Evolutionary conservation across 495 filamentous ascomycete genomes (phyloP), one percentile per base, ranked within the genome.

Genomic region (Aspergillus incahuasiensis): DNA sequence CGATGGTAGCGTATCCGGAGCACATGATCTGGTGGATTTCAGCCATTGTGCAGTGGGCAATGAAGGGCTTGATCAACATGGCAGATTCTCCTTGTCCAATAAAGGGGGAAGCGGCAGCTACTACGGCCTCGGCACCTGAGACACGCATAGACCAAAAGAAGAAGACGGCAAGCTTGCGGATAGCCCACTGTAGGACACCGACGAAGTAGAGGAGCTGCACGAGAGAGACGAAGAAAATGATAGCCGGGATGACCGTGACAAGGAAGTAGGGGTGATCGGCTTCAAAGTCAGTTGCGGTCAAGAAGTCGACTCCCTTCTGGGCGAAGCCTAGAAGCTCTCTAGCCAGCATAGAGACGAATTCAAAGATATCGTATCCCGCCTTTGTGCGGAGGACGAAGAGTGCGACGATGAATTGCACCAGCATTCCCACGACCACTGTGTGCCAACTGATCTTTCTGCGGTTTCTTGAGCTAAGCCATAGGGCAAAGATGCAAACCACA

Each of bases 81-180:
- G 89, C 91, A 7, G 88, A 91, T 76, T 96, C 91, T 58, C 91
- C 91, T 73, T 94, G 91, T 28, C 91, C 91, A 60, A 96, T 92
- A 72, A 96, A 96, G 1, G 91, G 91, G 5, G 91, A 91, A n/a
- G 91, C 91, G 41, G 91, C 88, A 25, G 91, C 91, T 24, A 96
- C 91, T 25, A 96, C 87, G 20, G 91, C 90, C 66, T 96, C 91
- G 43, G 88, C 90, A 39, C 91, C 91, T n/a, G 90, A 94, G n/a
- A 95, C 89, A 8, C 82, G 78, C 78, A 96, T 85, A 41, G 71
- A 77, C 87, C 89, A 95, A 80, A 92, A 94, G 81, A 96, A 95
- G 70, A 95, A 89, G 46, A 83, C 76, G 58, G 91, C 90, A 59
- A 92, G 89, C 60, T 96, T 96, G 28, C 69, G 70, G 60, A 96